Evolutionary conservation across 805 yeast species (phyloP).

Genomic region (Candida palmyrensis): DNA sequence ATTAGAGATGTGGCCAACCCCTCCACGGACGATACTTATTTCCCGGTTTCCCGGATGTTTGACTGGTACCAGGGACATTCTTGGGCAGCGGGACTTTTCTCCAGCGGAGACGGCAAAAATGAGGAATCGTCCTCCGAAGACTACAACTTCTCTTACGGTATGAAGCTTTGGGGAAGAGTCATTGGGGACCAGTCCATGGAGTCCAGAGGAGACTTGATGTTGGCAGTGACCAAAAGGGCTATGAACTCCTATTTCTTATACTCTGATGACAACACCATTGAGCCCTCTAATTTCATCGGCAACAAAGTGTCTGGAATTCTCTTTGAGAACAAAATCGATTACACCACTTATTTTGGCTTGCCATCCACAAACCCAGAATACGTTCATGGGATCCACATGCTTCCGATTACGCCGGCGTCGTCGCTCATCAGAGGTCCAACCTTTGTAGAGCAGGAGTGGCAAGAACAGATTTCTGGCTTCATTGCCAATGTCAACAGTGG

Average conservation of each 20-base stretch:
- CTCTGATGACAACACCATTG: constrained; percentile 44
- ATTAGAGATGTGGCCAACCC: constrained; percentile 70
- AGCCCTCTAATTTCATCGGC: constrained; percentile 47
- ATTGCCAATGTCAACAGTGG: constrained; percentile 50
- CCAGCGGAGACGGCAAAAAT: constrained; percentile 69
- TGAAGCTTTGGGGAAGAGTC: constrained; percentile 63
- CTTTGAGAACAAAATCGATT: constrained; percentile 68
- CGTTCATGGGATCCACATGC: constrained; percentile 74
- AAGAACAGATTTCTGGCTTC: constrained; percentile 39
- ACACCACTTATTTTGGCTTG: constrained; percentile 67
- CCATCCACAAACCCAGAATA: constrained; percentile 40
- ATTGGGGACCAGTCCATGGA: constrained; percentile 54
- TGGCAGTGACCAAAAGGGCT: constrained; percentile 53
- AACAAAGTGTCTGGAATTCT: constrained; percentile 70
- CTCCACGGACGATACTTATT: constrained; percentile 45
- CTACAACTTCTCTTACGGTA: constrained; percentile 63
- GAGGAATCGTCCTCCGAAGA: constrained; percentile 75
- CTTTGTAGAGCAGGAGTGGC: constrained; percentile 63
- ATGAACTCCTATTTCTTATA: constrained; percentile 52
- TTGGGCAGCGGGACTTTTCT: constrained; percentile 70
- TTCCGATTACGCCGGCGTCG: constrained; percentile 69
- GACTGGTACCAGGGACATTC: constrained; percentile 79
- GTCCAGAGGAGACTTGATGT: constrained; percentile 53
- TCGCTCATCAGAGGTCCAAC: constrained; percentile 50
- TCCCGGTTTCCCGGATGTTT: constrained; percentile 69